A percentile compares a stretch with the other conserved stretches of the same genome.
These are phyloP conservation scores for Anacardium occidentale DNA, from an alignment of 345 rosid species.

Conservation along the genomic window DNA sequence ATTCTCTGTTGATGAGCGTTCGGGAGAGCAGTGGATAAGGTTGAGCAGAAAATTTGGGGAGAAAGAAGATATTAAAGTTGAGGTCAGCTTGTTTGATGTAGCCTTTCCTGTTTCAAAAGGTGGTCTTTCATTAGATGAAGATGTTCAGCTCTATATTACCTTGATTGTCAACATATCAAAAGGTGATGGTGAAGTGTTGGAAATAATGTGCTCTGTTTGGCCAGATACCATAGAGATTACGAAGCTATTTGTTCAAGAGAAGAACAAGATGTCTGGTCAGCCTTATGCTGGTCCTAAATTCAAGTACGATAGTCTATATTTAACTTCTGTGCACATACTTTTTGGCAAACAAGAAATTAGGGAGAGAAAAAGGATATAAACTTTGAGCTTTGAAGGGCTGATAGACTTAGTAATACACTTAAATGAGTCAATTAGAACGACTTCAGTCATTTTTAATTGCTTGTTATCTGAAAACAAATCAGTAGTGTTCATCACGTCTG, in stretches of 20 bases:
- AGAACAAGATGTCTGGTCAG: conserved; percentile 23
- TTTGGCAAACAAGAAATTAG: conserved; percentile 11
- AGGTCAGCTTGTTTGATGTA: conserved; percentile 86
- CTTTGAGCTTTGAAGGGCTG: not conserved
- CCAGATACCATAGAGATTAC: conserved; percentile 65
- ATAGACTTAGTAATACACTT: not conserved
- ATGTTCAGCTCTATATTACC: conserved; percentile 60
- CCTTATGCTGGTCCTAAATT: conserved; percentile 70
- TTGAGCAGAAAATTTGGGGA: conserved; percentile 57
- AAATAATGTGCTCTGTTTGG: conserved; percentile 83
- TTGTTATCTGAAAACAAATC: conserved; percentile 5
- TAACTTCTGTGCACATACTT: conserved; percentile 2
- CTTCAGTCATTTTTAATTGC: not conserved
- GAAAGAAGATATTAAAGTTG: conserved; percentile 71
- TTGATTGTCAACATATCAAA: conserved; percentile 70
- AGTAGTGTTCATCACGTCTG: not conserved
- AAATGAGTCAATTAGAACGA: not conserved
- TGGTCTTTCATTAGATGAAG: conserved; percentile 27
- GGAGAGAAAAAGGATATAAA: not conserved
- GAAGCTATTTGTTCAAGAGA: conserved; percentile 47
- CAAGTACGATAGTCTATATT: conserved; percentile 45
- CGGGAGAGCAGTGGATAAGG: conserved; percentile 86
- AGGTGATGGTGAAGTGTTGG: conserved; percentile 49
- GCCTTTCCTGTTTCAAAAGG: conserved; percentile 48
- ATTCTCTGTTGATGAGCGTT: conserved; percentile 56